Conservation (phyloP, 75 land plant species). For the Cupressus sempervirens region DNA sequence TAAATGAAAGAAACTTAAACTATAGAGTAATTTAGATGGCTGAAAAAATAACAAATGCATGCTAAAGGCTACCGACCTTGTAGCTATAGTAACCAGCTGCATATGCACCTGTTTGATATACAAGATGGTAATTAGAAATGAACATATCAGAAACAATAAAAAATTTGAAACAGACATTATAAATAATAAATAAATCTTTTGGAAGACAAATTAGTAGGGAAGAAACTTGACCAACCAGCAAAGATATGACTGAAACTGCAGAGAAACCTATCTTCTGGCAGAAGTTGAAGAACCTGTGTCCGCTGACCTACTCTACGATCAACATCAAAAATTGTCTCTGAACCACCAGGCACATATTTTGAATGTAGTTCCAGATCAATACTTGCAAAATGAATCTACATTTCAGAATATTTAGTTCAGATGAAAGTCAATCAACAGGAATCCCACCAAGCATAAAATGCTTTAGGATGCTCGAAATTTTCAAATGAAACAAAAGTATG, state of each 20-base stretch:
- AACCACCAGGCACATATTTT: conserved; percentile 41
- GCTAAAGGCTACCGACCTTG: conserved; percentile 29
- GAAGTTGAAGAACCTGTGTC: conserved; percentile 45
- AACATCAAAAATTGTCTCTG: conserved; percentile 49
- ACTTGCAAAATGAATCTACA: conserved; percentile 49
- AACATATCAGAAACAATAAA: not conserved
- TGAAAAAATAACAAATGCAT: not conserved
- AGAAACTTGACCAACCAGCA: conserved; percentile 28
- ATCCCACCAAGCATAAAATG: not conserved
- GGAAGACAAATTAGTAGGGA: not conserved
- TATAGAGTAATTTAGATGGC: not conserved
- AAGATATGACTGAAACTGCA: conserved; percentile 67
- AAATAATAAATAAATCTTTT: not conserved
- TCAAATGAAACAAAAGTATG: not conserved
- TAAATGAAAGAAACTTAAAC: not conserved
- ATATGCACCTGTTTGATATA: conserved; percentile 43
- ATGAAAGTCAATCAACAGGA: not conserved
- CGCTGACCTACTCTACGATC: conserved; percentile 36
- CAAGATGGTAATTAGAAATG: not conserved
- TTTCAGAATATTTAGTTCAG: not conserved
- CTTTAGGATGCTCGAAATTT: not conserved
- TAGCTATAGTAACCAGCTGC: conserved; percentile 69
- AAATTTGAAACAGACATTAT: not conserved
- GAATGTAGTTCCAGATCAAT: conserved; percentile 56
- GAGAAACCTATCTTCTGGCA: conserved; percentile 53